phyloP scores from a whole-genome alignment of 352 stramenopile species.

The Lagenidium giganteum region DNA sequence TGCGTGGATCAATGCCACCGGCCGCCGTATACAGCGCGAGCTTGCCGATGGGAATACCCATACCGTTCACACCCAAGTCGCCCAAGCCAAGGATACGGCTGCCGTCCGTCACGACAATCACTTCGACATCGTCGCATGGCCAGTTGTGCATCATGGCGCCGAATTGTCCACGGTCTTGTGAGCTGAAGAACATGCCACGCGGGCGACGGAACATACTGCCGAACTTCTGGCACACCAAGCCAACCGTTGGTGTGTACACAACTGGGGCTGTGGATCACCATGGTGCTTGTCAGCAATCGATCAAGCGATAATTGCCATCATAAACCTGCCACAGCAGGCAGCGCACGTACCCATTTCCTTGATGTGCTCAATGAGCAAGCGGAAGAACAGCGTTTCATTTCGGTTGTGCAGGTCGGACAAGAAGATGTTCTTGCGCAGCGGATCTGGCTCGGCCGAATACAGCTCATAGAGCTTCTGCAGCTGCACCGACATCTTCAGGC shows the following conservation, averaged over 20 bases:
- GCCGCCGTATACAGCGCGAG: slow-evolving; percentile 94
- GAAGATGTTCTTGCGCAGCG: slow-evolving; percentile 92
- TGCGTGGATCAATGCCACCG: slow-evolving; percentile 92
- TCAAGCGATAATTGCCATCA: too few relatives aligned
- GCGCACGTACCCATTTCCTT: slow-evolving; percentile 83
- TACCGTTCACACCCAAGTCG: slow-evolving; percentile 96
- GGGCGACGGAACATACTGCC: slow-evolving; percentile 86
- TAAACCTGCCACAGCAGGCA: slow-evolving; percentile 4
- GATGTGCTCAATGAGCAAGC: slow-evolving; percentile 89
- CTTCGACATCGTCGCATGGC: slow-evolving; percentile 94
- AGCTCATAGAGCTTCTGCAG: slow-evolving; percentile 74
- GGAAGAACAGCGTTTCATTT: slow-evolving; percentile 96
- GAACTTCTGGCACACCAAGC: slow-evolving; percentile 92
- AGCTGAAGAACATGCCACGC: slow-evolving; percentile 94
- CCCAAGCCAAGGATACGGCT: slow-evolving; percentile 95
- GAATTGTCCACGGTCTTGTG: slow-evolving; percentile 88
- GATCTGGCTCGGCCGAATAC: slow-evolving; percentile 58
- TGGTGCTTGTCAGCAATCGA: too few relatives aligned
- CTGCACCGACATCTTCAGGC: slow-evolving; percentile 64
- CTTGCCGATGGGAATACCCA: slow-evolving; percentile 98
- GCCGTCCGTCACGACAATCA: slow-evolving; percentile 97
- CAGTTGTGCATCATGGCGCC: slow-evolving; percentile 94
- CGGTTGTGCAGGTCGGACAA: slow-evolving; percentile 93
- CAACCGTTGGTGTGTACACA: slow-evolving; percentile 98
- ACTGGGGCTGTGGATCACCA: slow-evolving; percentile 75